Conservation (phyloP, 768 basidiomycete species). For the Kwoniella sp. region DNA sequence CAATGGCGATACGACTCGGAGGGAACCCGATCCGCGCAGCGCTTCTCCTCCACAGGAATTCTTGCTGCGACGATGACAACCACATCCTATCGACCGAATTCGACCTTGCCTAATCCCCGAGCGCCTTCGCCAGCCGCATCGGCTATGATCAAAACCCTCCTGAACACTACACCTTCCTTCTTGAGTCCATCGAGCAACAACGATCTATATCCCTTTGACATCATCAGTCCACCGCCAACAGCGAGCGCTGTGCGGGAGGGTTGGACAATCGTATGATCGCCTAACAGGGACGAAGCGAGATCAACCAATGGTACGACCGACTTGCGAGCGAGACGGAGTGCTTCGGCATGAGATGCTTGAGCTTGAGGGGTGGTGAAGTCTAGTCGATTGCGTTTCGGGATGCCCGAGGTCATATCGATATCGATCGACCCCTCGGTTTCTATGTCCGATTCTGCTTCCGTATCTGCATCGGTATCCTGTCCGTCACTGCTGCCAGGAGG, state of each 20-base stretch:
- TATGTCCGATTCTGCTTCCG: background rate
- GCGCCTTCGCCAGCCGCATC: conserved; percentile 50
- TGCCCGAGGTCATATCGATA: background rate
- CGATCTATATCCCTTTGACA: conserved; percentile 33
- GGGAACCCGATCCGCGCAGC: too few relatives aligned
- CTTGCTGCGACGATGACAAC: too few relatives aligned
- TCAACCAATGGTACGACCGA: conserved; percentile 39
- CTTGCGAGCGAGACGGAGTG: conserved; percentile 31
- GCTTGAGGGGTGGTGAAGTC: background rate
- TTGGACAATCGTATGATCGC: conserved; percentile 29
- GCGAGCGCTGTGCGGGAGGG: conserved; percentile 33
- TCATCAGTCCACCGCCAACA: conserved; percentile 52
- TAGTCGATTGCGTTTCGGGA: background rate
- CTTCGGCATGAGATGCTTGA: conserved; percentile 22
- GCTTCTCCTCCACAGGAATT: too few relatives aligned
- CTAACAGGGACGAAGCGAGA: conserved; percentile 35
- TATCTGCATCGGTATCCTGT: conserved; percentile 2
- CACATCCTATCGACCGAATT: conserved; percentile 18
- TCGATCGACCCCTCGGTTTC: background rate
- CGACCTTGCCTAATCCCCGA: conserved; percentile 33
- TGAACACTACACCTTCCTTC: conserved; percentile 34
- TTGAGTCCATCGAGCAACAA: conserved; percentile 36
- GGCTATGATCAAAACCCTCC: conserved; percentile 33
- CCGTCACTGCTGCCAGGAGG: conserved; percentile 16
- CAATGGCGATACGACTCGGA: too few relatives aligned